A percentile compares a stretch with the other conserved stretches of the same genome.
Evolutionary conservation across 441 rosid genomes (phyloP).

Genomic region (Corymbia calophylla): DNA sequence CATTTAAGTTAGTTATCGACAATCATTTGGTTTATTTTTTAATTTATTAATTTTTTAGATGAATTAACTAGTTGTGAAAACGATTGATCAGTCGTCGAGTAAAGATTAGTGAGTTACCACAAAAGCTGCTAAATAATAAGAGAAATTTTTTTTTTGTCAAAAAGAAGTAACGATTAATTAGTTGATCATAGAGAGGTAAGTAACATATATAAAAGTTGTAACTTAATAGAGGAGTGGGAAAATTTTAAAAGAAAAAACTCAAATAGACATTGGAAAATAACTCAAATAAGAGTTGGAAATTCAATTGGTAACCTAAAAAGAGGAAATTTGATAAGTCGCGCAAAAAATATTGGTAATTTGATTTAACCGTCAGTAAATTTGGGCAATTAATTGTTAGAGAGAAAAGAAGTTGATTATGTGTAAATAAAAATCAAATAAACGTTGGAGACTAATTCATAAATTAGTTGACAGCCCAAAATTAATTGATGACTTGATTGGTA

Average conservation of each 20-base stretch:
- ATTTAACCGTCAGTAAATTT: background rate
- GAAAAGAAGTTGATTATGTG: background rate
- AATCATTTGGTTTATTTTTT: background rate
- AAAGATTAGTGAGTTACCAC: background rate
- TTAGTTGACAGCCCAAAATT: background rate
- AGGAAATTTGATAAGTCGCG: background rate
- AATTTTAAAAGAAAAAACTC: no score
- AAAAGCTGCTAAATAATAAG: background rate
- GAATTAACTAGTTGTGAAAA: background rate
- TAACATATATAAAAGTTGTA: background rate
- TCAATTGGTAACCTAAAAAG: background rate
- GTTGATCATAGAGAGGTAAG: background rate
- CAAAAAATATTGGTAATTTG: background rate
- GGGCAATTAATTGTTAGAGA: background rate
- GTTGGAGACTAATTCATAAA: background rate
- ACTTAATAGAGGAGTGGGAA: background rate
- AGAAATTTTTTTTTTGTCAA: background rate
- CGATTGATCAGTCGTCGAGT: background rate
- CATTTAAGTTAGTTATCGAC: background rate
- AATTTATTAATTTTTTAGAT: background rate
- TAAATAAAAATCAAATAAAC: background rate
- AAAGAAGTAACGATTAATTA: background rate
- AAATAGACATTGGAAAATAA: no score
- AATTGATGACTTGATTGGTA: background rate
- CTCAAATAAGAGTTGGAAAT: background rate